Evolutionary conservation across 202 grass and related monocot genomes (phyloP).

Genomic region (Eragrostis tef): DNA sequence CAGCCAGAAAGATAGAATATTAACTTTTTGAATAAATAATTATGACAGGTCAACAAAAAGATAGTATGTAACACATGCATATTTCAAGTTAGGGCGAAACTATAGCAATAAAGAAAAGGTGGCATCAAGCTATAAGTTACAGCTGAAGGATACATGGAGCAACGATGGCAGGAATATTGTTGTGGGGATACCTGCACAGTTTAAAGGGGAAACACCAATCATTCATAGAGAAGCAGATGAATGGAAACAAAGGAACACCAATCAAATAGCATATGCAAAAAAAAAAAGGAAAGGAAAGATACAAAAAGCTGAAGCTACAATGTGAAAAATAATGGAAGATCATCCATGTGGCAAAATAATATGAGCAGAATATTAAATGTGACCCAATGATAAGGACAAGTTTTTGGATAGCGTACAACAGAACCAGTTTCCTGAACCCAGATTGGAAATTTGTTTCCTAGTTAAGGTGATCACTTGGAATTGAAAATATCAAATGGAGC

Average conservation of each 20-base stretch:
- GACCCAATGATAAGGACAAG: not conserved
- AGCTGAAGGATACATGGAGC: slow-evolving; percentile 83
- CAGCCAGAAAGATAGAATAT: not conserved
- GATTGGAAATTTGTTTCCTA: slow-evolving; percentile 15
- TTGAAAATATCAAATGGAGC: not conserved
- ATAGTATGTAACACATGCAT: not conserved
- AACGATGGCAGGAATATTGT: slow-evolving; percentile 71
- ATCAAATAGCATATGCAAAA: slow-evolving; percentile 23
- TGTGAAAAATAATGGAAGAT: not conserved
- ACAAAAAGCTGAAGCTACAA: slow-evolving; percentile 31
- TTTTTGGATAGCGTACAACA: slow-evolving; percentile 30
- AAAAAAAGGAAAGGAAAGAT: not conserved
- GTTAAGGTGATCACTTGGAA: not conserved
- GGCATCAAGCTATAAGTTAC: slow-evolving; percentile 39
- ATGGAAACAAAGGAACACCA: not conserved
- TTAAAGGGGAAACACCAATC: slow-evolving; percentile 38
- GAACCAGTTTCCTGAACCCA: not conserved
- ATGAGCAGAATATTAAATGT: slow-evolving; percentile 11
- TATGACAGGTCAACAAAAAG: not conserved
- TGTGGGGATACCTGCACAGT: slow-evolving; percentile 77
- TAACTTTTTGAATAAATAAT: slow-evolving; percentile 19
- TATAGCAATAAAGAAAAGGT: slow-evolving; percentile 6
- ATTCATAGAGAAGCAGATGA: not conserved
- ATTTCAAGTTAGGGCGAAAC: slow-evolving; percentile 20
- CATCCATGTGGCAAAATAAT: slow-evolving; percentile 18